A percentile compares a stretch with the other conserved stretches of the same genome.
Conservation (phyloP, 441 rosid species). For the Adansonia grandidieri region DNA sequence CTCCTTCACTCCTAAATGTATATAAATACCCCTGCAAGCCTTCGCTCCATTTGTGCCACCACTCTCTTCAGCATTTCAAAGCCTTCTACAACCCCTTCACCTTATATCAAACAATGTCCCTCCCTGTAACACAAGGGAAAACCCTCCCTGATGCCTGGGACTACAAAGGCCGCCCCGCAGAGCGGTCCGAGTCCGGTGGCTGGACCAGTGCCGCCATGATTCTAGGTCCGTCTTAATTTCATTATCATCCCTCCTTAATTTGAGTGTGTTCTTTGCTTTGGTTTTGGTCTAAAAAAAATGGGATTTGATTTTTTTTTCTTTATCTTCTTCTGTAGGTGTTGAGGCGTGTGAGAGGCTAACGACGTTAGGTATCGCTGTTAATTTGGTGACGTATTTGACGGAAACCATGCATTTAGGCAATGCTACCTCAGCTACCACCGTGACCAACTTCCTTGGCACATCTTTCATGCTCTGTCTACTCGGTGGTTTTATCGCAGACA, state of each 20-base stretch:
- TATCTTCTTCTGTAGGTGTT: slow-evolving; percentile 50
- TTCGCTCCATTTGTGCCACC: slow-evolving; percentile 21
- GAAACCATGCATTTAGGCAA: slow-evolving; percentile 84
- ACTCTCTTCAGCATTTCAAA: neutral
- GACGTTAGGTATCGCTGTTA: slow-evolving; percentile 89
- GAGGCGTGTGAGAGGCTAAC: slow-evolving; percentile 87
- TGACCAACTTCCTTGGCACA: slow-evolving; percentile 89
- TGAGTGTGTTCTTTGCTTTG: neutral
- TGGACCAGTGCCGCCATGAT: slow-evolving; percentile 92
- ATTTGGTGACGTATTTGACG: slow-evolving; percentile 83
- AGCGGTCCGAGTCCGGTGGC: slow-evolving; percentile 69
- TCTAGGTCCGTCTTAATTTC: slow-evolving; percentile 62
- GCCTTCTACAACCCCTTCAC: neutral
- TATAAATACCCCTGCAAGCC: slow-evolving; percentile 34
- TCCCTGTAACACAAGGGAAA: slow-evolving; percentile 55
- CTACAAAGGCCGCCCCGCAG: slow-evolving; percentile 76
- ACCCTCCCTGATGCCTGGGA: slow-evolving; percentile 82
- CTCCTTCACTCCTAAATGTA: slow-evolving; percentile 7
- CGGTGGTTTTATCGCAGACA: slow-evolving; percentile 87
- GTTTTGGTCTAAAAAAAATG: neutral
- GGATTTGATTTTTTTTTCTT: too few relatives aligned
- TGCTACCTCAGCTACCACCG: slow-evolving; percentile 80
- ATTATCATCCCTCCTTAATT: neutral
- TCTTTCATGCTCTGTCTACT: slow-evolving; percentile 89
- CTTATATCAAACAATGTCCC: slow-evolving; percentile 36